Evolutionary conservation across 2,329 filamentous ascomycete species (phyloP).

Genomic region (Stagonosporopsis cucurbitacearum): DNA sequence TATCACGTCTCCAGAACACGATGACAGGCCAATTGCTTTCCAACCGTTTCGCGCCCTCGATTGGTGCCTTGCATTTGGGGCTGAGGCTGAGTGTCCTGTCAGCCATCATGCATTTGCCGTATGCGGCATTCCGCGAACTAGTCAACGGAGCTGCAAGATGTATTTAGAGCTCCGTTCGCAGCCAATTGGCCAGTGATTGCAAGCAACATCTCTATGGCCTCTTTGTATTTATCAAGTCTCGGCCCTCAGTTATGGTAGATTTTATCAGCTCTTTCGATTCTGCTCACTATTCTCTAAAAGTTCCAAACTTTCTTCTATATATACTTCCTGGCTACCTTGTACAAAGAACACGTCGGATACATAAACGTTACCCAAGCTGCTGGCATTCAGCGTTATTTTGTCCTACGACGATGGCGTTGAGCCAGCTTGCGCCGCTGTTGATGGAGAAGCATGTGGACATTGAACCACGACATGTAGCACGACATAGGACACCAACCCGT

Average conservation of each 20-base stretch:
- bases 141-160: conserved; percentile 12
- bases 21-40: neutral
- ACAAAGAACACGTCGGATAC: neutral
- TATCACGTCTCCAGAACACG: neutral
- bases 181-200: conserved; percentile 9
- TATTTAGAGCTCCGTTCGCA: conserved; percentile 1
- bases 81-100: conserved; percentile 29
- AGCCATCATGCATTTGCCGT: conserved; percentile 22
- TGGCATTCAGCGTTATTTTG: neutral
- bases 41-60: neutral
- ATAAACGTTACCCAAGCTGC: neutral
- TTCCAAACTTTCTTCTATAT: neutral
- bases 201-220: neutral
- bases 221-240: neutral
- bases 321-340: neutral
- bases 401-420: conserved; percentile 16
- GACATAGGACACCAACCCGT: neutral
- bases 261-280: neutral
- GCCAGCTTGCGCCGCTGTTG: conserved; percentile 23
- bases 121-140: conserved; percentile 21
- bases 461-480: neutral
- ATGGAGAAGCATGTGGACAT: conserved; percentile 21
- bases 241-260: neutral
- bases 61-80: conserved; percentile 21
- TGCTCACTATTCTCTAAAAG: neutral